Evolutionary conservation across 2,329 filamentous ascomycete genomes (phyloP).

Genomic region (Coniochaeta hoffmannii): DNA sequence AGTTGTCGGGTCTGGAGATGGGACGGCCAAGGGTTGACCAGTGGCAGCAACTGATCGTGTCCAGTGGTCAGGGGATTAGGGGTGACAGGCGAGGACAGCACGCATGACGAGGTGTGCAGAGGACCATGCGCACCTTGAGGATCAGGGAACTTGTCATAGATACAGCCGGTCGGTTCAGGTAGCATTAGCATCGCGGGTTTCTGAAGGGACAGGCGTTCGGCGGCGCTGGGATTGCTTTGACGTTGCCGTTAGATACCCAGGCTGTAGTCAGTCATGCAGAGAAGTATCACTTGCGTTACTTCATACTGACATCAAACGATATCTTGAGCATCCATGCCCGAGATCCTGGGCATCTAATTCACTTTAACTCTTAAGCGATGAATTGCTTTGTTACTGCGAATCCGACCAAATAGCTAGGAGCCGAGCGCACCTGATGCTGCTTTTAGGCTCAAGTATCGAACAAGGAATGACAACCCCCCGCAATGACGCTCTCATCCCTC

Average conservation of each 20-base stretch:
- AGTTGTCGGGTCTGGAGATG: conserved; percentile 17
- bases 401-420: no score
- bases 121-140: neutral
- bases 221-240: neutral
- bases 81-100: neutral
- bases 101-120: neutral
- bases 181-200: neutral
- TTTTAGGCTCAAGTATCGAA: no score
- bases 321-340: no score
- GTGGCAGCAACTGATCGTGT: neutral
- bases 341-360: no score
- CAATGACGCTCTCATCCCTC: no score
- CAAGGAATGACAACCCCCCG: no score
- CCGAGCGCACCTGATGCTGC: no score
- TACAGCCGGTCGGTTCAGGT: neutral
- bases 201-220: neutral
- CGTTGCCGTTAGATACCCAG: neutral
- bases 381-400: no score
- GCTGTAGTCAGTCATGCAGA: neutral
- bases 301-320: neutral
- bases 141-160: neutral
- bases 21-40: conserved; percentile 6
- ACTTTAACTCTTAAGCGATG: no score
- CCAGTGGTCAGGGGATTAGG: neutral
- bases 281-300: neutral